Percentiles rank a stretch among this genome's conserved stretches.
Evolutionary conservation across 2,329 filamentous ascomycete species (phyloP).

Genomic region (Diaporthe citri): DNA sequence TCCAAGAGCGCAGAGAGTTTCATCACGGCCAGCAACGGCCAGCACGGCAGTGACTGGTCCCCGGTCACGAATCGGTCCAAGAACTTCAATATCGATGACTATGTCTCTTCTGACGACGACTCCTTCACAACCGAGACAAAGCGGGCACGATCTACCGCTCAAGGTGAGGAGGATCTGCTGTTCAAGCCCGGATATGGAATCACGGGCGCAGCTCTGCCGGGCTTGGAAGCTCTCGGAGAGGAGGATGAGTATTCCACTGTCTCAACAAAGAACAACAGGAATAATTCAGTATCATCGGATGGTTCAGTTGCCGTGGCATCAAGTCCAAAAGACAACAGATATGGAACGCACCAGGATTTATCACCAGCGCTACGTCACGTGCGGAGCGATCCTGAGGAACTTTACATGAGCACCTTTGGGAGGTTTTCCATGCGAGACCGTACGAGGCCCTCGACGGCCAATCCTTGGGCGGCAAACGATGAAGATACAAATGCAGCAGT

Average conservation of each 20-base stretch:
- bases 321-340: conserved; percentile 29
- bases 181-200: conserved; percentile 53
- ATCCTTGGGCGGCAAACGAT: background rate
- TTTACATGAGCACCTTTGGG: conserved; percentile 28
- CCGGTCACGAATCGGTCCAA: conserved; percentile 30
- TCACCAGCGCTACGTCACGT: conserved; percentile 19
- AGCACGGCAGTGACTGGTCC: conserved; percentile 36
- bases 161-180: conserved; percentile 53
- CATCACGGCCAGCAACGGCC: conserved; percentile 38
- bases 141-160: conserved; percentile 41
- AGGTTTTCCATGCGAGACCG: background rate
- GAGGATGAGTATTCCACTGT: background rate
- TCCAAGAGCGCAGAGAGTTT: conserved; percentile 42
- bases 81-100: conserved; percentile 55
- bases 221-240: conserved; percentile 45
- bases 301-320: conserved; percentile 6
- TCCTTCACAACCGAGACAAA: conserved; percentile 45
- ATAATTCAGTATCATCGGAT: conserved; percentile 11
- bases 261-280: background rate
- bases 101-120: conserved; percentile 54
- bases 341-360: background rate
- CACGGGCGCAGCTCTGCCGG: conserved; percentile 51
- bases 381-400: background rate
- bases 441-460: background rate
- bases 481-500: background rate